Base-by-base conservation (phyloP, 2,329 filamentous ascomycete species). In the Xylariales sp. region DNA sequence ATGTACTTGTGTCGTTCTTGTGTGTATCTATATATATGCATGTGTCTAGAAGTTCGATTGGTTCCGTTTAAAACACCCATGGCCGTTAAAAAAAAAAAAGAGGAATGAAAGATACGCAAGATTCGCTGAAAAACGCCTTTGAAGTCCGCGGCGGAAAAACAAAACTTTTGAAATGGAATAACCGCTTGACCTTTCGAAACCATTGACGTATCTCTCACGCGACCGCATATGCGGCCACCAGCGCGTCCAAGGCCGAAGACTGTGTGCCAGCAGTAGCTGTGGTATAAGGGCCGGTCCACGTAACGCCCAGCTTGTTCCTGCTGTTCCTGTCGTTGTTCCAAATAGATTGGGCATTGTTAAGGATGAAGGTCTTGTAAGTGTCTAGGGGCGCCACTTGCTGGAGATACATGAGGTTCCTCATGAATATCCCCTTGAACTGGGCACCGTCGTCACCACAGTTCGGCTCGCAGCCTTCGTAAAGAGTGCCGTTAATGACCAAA, bases 371-470 rank as follows among this genome's bases (percentile, higher is more conserved):
- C 16, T 55, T 60, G 50, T 73, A 78, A 4, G 48, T 47, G 2
- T 64, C 57, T 34, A 69, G 59, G 1, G 70, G 70, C 0, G 64
- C 66, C 2, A 57, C 68, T 5, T 61, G 51, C 10, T 82, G 66
- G 40, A 88, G 55, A 30, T 72, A 69, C 37, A 67, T 62, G 25
- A 87, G 57, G 48, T 84, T 85, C 5, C 83, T 71, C 40, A 77
- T 70, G 47, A 86, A 85, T 17, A 86, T 65, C 8, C 83, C 83
- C 55, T 87, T 88, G 67, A 88, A 88, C 50, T 83, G 78, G 2
- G 67, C 63, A 1, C 69, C 74, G 44, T 80, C 73, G 10, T 44
- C 54, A 17, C 66, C 66, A 36, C 72, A 77, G 41, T 63, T 53
- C 2, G 70, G 66, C 47, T 81, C 76, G 46, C 76, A 80, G 16